A percentile compares a stretch with the other conserved stretches of the same genome.
Conservation (phyloP, 768 basidiomycete genomes). For the Lactarius deliciosus region DNA sequence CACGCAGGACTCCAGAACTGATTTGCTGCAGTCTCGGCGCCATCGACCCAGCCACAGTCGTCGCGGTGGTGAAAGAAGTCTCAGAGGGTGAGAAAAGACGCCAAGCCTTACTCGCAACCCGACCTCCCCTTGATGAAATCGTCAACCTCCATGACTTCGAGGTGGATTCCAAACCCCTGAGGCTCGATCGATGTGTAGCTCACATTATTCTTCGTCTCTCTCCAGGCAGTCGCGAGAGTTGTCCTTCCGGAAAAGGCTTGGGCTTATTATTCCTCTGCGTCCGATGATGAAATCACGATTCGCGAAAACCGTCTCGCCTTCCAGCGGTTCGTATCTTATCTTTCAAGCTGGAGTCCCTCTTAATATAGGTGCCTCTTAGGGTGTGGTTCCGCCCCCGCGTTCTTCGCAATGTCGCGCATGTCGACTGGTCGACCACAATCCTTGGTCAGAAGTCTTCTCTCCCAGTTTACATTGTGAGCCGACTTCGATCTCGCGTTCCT, state of each 20-base stretch:
- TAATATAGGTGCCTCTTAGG: conserved; percentile 11
- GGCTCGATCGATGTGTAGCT: neutral
- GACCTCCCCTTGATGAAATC: conserved; percentile 75
- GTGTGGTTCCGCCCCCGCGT: conserved; percentile 39
- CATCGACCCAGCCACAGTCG: conserved; percentile 67
- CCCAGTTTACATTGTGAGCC: conserved; percentile 76
- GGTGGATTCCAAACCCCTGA: conserved; percentile 40
- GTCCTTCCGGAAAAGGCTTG: conserved; percentile 87
- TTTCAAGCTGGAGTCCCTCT: neutral
- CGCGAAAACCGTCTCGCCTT: conserved; percentile 90
- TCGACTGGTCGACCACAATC: conserved; percentile 83
- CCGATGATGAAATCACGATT: conserved; percentile 90
- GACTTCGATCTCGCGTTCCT: too few species aligned
- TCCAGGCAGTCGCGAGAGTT: conserved; percentile 74
- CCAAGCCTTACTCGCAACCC: conserved; percentile 55
- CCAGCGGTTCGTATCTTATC: conserved; percentile 58
- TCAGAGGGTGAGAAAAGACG: conserved; percentile 72
- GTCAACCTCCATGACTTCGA: conserved; percentile 95
- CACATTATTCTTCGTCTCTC: neutral
- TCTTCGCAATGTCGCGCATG: conserved; percentile 76
- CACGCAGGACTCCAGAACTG: neutral
- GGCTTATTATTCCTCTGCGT: conserved; percentile 96
- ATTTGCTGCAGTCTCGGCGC: conserved; percentile 51
- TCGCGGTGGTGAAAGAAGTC: conserved; percentile 58
- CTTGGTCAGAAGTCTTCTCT: conserved; percentile 72